Conservation (phyloP, 371 early-diverging fungal species). For the Lichtheimia hyalospora region DNA sequence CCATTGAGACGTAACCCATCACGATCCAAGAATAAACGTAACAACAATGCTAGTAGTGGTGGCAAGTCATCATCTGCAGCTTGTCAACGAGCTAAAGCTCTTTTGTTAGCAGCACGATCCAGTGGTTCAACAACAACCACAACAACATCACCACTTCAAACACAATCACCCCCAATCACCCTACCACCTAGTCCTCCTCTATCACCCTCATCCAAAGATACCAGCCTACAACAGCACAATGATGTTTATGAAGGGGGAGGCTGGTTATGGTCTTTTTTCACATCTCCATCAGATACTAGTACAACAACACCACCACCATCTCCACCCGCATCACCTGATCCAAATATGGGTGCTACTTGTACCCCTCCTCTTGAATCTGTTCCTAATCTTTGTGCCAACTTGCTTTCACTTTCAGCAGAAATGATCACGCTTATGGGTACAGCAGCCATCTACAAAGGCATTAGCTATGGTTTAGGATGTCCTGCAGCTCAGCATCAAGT, state of each 20-base stretch:
- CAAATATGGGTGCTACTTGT: too few species aligned
- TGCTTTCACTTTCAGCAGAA: slow-evolving; percentile 7
- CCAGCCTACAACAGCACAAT: not conserved
- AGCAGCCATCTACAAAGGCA: slow-evolving; percentile 6
- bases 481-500: slow-evolving; percentile 6
- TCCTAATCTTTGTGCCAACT: slow-evolving; percentile 3
- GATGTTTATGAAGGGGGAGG: slow-evolving; percentile 2
- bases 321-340: not conserved
- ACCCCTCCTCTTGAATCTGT: too few species aligned
- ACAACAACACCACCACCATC: not conserved
- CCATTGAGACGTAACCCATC: not conserved
- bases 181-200: slow-evolving; percentile 11
- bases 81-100: slow-evolving; percentile 6
- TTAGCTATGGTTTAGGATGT: slow-evolving; percentile 7
- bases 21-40: not conserved
- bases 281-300: not conserved
- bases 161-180: not conserved
- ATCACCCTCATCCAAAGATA: slow-evolving; percentile 4
- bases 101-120: slow-evolving; percentile 5
- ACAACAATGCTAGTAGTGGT: not conserved
- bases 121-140: not conserved
- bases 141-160: not conserved
- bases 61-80: slow-evolving; percentile 7
- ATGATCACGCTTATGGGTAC: slow-evolving; percentile 8
- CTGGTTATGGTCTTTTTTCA: slow-evolving; percentile 1